phyloP scores from a whole-genome alignment of 1,284 basidiomycete genomes.

The Sporisorium sorghi region DNA sequence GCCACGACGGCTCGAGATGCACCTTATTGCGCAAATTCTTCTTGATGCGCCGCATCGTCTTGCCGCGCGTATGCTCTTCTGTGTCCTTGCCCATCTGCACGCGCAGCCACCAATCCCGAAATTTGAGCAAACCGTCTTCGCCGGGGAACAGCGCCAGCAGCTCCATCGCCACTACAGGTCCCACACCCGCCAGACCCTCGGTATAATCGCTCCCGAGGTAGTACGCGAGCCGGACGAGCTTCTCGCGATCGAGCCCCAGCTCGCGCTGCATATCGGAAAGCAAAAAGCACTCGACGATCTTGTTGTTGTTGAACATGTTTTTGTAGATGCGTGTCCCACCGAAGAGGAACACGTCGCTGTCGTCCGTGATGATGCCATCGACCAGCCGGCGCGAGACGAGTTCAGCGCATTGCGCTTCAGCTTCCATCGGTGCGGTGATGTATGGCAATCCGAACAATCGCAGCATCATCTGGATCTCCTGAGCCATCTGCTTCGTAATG shows the following conservation, averaged over 20 bases:
- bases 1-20: constrained; percentile 85
- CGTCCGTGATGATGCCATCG: constrained; percentile 98
- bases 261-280: constrained; percentile 86
- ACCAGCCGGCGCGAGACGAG: constrained; percentile 86
- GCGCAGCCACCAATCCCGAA: constrained; percentile 93
- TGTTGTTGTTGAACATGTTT: constrained; percentile 99
- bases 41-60: constrained; percentile 64
- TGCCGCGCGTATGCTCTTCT: constrained; percentile 74
- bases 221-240: constrained; percentile 89
- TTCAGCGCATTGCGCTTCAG: constrained; percentile 97
- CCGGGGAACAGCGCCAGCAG: constrained; percentile 58
- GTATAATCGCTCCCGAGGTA: constrained; percentile 97
- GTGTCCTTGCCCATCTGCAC: constrained; percentile 92
- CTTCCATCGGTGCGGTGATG: constrained; percentile 97
- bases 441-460: constrained; percentile 96
- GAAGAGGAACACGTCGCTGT: constrained; percentile 98
- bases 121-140: constrained; percentile 82
- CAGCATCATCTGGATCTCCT: constrained; percentile 86
- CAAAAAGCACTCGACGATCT: constrained; percentile 96
- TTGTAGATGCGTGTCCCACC: constrained; percentile 93
- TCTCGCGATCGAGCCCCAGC: constrained; percentile 85
- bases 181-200: constrained; percentile 92
- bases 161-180: constrained; percentile 96
- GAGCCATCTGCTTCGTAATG: constrained; percentile 91
- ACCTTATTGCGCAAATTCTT: constrained; percentile 73